These are phyloP conservation scores for Aspergillus sp. DNA, from an alignment of 2,329 filamentous ascomycete genomes.

Conservation along the genomic window DNA sequence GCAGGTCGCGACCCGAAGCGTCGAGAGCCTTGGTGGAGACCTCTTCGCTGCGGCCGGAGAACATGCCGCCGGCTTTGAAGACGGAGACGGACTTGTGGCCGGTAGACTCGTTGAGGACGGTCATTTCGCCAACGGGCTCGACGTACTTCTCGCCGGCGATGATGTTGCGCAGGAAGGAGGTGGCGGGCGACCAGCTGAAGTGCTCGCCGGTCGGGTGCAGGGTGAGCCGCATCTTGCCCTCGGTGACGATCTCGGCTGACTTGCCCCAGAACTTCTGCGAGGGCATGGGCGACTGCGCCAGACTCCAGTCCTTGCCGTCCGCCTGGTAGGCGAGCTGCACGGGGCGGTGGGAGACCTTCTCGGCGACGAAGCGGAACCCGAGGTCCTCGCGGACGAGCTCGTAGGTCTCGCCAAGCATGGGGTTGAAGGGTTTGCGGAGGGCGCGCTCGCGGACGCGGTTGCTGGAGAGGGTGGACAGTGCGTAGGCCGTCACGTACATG, in stretches of 20 bases:
- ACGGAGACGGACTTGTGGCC: conserved; percentile 82
- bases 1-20: conserved; percentile 62
- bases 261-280: conserved; percentile 99
- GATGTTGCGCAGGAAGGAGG: conserved; percentile 89
- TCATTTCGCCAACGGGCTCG: conserved; percentile 89
- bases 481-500: conserved; percentile 84
- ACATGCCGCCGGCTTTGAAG: conserved; percentile 96
- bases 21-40: conserved; percentile 74
- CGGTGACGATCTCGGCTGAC: conserved; percentile 88
- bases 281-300: conserved; percentile 82
- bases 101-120: conserved; percentile 77
- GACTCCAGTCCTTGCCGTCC: conserved; percentile 80
- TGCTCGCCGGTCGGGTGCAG: conserved; percentile 74
- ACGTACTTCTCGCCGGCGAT: conserved; percentile 98
- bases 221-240: conserved; percentile 77
- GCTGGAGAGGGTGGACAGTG: conserved; percentile 80
- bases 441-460: conserved; percentile 83
- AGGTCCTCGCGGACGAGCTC: conserved; percentile 86
- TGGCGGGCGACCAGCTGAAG: conserved; percentile 86
- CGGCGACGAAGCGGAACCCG: conserved; percentile 87
- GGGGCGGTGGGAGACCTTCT: conserved; percentile 91
- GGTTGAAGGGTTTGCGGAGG: conserved; percentile 95
- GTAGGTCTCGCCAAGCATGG: conserved; percentile 91
- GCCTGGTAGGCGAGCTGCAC: conserved; percentile 92
- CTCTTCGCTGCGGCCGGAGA: conserved; percentile 90